Evolutionary conservation across 148 eudicot species (phyloP).

Genomic region (Rhododendron henanense): DNA sequence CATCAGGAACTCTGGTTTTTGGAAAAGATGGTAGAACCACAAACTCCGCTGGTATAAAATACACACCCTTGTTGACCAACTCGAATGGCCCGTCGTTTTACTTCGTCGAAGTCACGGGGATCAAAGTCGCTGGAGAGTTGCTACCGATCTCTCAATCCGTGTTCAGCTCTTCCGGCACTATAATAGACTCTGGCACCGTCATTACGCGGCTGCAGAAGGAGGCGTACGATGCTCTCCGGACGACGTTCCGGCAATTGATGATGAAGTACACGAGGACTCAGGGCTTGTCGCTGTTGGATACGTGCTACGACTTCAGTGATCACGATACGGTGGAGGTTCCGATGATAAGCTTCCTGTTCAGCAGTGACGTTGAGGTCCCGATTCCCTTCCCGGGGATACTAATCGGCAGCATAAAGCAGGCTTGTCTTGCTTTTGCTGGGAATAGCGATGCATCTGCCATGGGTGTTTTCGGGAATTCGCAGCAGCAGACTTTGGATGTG

Average conservation of each 20-base stretch:
- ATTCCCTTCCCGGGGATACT: too few relatives aligned
- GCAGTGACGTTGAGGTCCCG: too few relatives aligned
- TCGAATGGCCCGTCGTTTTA: constrained; percentile 45
- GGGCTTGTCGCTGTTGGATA: constrained; percentile 52
- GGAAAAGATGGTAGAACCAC: constrained; percentile 4
- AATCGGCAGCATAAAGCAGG: too few relatives aligned
- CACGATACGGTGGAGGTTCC: constrained; percentile 18
- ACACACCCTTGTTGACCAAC: constrained; percentile 12
- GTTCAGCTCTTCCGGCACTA: constrained; percentile 39
- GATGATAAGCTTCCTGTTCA: too few relatives aligned
- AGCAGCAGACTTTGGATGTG: too few relatives aligned
- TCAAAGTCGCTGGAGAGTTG: constrained; percentile 36
- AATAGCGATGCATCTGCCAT: too few relatives aligned
- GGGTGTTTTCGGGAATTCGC: too few relatives aligned
- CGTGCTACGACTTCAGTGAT: constrained; percentile 51
- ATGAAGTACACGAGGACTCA: constrained; percentile 43
- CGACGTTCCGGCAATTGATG: constrained; percentile 51
- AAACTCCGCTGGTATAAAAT: neutral
- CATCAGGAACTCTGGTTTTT: constrained; percentile 16
- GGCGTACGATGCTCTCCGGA: constrained; percentile 47
- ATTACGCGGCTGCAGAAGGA: constrained; percentile 61
- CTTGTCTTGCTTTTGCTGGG: too few relatives aligned
- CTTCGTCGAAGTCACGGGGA: constrained; percentile 38
- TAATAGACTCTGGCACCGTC: constrained; percentile 86
- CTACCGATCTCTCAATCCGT: constrained; percentile 48